Evolutionary conservation across 148 eudicot genomes (phyloP).

Genomic region (Rheum nobile): DNA sequence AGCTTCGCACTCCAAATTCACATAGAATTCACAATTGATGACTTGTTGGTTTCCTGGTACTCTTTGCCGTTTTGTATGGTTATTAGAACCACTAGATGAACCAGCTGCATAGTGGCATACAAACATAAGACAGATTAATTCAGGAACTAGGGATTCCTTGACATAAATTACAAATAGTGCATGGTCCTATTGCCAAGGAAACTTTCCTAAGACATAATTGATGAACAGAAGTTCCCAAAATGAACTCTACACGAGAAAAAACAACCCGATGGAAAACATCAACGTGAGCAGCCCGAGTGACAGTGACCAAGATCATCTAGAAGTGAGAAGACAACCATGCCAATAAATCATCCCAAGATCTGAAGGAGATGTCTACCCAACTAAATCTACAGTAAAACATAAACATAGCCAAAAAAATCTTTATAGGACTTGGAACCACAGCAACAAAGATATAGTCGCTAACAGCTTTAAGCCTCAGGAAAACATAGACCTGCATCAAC

Average conservation of each 20-base stretch:
- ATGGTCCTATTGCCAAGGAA: background rate
- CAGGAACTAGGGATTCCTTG: background rate
- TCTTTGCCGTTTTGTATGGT: conserved; percentile 42
- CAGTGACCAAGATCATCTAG: background rate
- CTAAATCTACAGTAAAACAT: background rate
- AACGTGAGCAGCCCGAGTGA: background rate
- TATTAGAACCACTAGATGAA: conserved; percentile 12
- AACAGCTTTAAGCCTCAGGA: background rate
- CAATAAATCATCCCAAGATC: background rate
- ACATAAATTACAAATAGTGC: background rate
- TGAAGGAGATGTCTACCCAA: background rate
- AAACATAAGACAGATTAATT: background rate
- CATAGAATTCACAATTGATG: conserved; percentile 36
- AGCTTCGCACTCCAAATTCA: conserved; percentile 32
- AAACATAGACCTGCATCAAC: conserved; percentile 46
- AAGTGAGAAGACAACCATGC: background rate
- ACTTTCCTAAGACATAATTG: background rate
- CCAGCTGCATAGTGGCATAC: conserved; percentile 21
- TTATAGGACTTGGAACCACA: background rate
- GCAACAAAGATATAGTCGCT: background rate
- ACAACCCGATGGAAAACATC: background rate
- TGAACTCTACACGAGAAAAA: background rate
- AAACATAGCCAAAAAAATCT: background rate
- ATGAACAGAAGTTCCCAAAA: background rate
- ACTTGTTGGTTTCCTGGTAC: conserved; percentile 26